A percentile compares a stretch with the other conserved stretches of the same genome.
phyloP scores from a whole-genome alignment of 306 rosid genomes.

The Quercus suber region DNA sequence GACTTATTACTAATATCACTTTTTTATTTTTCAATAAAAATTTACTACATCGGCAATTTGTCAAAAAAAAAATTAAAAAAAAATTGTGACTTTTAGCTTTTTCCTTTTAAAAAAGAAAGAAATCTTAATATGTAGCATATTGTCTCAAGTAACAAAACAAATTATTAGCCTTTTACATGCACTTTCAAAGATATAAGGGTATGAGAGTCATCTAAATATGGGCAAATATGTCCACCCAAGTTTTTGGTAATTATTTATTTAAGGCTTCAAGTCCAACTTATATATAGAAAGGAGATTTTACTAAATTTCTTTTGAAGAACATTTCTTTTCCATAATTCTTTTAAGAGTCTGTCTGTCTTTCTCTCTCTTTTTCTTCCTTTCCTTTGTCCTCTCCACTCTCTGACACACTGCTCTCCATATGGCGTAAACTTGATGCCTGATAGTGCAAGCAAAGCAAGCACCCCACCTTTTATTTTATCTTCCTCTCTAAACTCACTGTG shows the following conservation, averaged over 20 bases:
- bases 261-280: background rate
- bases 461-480: constrained; percentile 23
- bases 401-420: constrained; percentile 53
- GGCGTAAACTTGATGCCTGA: constrained; percentile 72
- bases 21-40: too few relatives aligned
- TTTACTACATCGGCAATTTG: too few relatives aligned
- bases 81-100: too few relatives aligned
- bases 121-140: background rate
- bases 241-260: too few relatives aligned
- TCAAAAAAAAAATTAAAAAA: too few relatives aligned
- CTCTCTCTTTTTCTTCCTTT: constrained; percentile 15
- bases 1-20: too few relatives aligned
- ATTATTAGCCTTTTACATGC: background rate
- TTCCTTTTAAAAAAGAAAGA: background rate
- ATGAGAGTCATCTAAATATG: background rate
- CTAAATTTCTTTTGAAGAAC: background rate
- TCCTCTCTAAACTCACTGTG: constrained; percentile 23
- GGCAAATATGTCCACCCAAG: background rate
- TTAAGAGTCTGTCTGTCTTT: background rate
- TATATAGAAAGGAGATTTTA: background rate
- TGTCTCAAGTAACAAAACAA: background rate
- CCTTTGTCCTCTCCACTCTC: constrained; percentile 48
- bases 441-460: constrained; percentile 76
- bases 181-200: background rate
- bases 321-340: constrained; percentile 13